phyloP scores from a whole-genome alignment of 768 basidiomycete species.

The Psilocybe cyanescens region DNA sequence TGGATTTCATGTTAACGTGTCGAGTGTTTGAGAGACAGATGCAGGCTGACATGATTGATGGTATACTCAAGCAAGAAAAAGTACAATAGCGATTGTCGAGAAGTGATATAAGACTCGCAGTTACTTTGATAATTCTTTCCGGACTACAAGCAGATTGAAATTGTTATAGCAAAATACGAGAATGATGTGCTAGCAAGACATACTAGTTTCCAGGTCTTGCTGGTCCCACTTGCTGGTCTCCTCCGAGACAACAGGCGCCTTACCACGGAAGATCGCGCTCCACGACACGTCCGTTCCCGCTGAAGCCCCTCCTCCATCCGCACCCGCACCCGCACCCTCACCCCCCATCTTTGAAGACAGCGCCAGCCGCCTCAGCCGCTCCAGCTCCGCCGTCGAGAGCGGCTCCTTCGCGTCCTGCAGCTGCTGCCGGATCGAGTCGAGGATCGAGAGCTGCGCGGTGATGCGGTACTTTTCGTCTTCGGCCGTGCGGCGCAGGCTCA shows the following conservation, averaged over 20 bases:
- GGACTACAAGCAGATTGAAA: conserved; percentile 5
- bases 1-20: too few relatives aligned
- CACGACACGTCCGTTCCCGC: conserved; percentile 37
- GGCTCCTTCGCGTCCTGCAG: conserved; percentile 46
- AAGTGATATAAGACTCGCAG: neutral
- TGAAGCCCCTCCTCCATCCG: neutral
- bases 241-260: conserved; percentile 27
- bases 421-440: conserved; percentile 60
- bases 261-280: conserved; percentile 55
- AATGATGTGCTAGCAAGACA: conserved; percentile 15
- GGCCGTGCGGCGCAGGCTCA: conserved; percentile 51
- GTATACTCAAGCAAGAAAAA: too few relatives aligned
- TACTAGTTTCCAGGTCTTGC: conserved; percentile 43
- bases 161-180: neutral
- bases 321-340: neutral
- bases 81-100: too few relatives aligned
- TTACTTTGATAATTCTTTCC: conserved; percentile 19
- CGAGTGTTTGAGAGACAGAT: too few relatives aligned
- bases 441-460: conserved; percentile 62
- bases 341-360: conserved; percentile 23
- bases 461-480: conserved; percentile 58
- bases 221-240: conserved; percentile 38
- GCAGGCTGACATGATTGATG: too few relatives aligned
- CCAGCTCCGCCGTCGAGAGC: conserved; percentile 54
- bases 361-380: conserved; percentile 57